A percentile compares a stretch with the other conserved stretches of the same genome.
These are phyloP conservation scores for Trypanosoma cruzi DNA, from an alignment of 208 protist genomes.

Conservation along the genomic window DNA sequence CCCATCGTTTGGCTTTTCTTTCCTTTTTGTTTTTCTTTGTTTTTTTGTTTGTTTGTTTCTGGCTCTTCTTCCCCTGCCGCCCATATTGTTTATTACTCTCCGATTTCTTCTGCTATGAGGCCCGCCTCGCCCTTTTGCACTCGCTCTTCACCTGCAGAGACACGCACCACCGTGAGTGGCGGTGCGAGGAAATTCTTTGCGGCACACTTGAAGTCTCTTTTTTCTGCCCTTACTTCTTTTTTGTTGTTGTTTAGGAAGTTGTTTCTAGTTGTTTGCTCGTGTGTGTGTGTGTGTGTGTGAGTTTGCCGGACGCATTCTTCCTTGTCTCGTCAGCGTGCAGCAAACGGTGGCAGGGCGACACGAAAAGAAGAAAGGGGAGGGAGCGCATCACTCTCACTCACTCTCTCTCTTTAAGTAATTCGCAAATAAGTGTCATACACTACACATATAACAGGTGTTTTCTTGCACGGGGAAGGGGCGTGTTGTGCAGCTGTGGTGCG, in stretches of 20 bases:
- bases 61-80: too few relatives aligned
- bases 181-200: not conserved
- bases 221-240: too few relatives aligned
- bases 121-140: not conserved
- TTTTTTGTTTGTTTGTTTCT: not conserved
- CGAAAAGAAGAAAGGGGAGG: too few relatives aligned
- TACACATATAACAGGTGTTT: too few relatives aligned
- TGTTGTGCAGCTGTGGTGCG: constrained; percentile 3
- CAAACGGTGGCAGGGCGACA: too few relatives aligned
- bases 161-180: not conserved
- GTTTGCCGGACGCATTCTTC: too few relatives aligned
- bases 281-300: too few relatives aligned
- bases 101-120: not conserved
- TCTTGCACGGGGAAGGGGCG: too few relatives aligned
- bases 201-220: too few relatives aligned
- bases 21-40: constrained; percentile 9
- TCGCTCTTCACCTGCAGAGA: not conserved
- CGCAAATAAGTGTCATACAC: too few relatives aligned
- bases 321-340: not conserved
- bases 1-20: constrained; percentile 1
- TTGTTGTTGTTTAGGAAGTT: not conserved
- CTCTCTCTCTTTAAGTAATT: too few relatives aligned
- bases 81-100: not conserved
- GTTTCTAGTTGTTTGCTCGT: not conserved
- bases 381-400: too few relatives aligned